Evolutionary conservation across 306 rosid species (phyloP).

Genomic region (Geum urbanum): DNA sequence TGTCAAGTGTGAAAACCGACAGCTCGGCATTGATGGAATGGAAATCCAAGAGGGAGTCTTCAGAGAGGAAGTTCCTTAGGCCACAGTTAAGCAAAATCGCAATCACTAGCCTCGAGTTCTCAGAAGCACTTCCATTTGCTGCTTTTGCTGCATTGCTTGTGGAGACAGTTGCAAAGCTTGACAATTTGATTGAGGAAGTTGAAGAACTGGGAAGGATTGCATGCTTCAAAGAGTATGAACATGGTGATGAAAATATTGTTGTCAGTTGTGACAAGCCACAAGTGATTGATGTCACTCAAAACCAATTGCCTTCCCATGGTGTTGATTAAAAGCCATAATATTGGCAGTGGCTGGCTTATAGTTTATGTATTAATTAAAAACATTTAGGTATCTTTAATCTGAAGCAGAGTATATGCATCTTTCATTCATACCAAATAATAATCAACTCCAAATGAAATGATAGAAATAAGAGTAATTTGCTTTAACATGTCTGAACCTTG

Average conservation of each 20-base stretch:
- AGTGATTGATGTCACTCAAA: slow-evolving; percentile 33
- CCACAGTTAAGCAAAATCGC: slow-evolving; percentile 80
- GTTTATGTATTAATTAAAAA: background rate
- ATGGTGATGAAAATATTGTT: slow-evolving; percentile 48
- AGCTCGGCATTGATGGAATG: slow-evolving; percentile 67
- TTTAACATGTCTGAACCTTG: too few relatives aligned
- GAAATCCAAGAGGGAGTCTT: slow-evolving; percentile 58
- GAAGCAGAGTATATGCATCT: background rate
- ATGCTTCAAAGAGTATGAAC: slow-evolving; percentile 62
- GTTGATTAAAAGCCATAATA: slow-evolving; percentile 31
- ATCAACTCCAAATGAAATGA: background rate
- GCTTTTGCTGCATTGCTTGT: slow-evolving; percentile 94
- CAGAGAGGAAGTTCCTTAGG: slow-evolving; percentile 55
- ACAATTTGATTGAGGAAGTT: slow-evolving; percentile 71
- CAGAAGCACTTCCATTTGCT: slow-evolving; percentile 95
- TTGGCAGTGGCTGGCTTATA: slow-evolving; percentile 7
- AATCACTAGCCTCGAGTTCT: slow-evolving; percentile 84
- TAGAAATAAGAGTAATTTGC: too few relatives aligned
- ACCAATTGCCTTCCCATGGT: slow-evolving; percentile 55
- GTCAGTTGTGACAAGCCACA: slow-evolving; percentile 53
- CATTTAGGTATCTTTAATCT: background rate
- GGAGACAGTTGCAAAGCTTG: slow-evolving; percentile 88
- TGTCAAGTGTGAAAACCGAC: slow-evolving; percentile 80
- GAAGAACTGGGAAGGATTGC: slow-evolving; percentile 79
- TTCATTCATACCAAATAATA: background rate